Evolutionary conservation across 2,329 filamentous ascomycete species (phyloP).

Genomic region (Colletotrichum sp.): DNA sequence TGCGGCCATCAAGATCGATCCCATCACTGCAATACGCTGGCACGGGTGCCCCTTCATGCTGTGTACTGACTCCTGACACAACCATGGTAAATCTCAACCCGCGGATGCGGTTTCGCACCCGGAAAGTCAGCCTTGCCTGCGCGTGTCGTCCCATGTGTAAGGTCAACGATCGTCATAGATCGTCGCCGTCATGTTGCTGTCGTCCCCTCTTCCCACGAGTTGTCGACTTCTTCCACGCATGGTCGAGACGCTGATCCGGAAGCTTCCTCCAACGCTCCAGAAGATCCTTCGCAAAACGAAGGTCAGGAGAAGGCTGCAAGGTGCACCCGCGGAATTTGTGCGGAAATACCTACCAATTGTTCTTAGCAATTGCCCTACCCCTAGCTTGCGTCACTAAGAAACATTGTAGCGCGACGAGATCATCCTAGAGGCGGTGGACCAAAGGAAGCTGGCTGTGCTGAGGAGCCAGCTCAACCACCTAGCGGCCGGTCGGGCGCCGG

Average conservation of each 20-base stretch:
- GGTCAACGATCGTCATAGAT: conserved; percentile 4
- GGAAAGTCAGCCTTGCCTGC: not conserved
- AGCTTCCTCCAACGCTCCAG: conserved; percentile 3
- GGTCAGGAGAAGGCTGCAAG: not conserved
- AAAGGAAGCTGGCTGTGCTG: not conserved
- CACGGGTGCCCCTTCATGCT: not conserved
- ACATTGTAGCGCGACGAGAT: not conserved
- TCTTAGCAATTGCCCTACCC: not conserved
- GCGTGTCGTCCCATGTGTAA: conserved; percentile 8
- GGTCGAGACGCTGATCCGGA: conserved; percentile 6
- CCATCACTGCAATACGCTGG: not conserved
- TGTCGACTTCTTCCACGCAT: not conserved
- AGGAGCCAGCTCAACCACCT: not conserved
- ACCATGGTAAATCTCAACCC: not conserved
- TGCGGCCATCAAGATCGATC: not conserved
- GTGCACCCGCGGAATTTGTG: not conserved
- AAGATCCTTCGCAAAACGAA: not conserved
- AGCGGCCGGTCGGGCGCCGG: conserved; percentile 2
- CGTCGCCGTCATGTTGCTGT: not conserved
- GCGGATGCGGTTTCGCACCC: not conserved
- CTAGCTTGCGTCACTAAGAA: not conserved
- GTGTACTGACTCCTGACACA: not conserved
- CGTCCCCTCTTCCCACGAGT: conserved; percentile 7
- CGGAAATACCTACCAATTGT: not conserved
- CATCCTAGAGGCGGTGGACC: not conserved